Percentiles rank a stretch among this genome's conserved stretches.
These are phyloP conservation scores for Neurospora africana DNA, from an alignment of 495 filamentous ascomycete species.

Conservation along the genomic window DNA sequence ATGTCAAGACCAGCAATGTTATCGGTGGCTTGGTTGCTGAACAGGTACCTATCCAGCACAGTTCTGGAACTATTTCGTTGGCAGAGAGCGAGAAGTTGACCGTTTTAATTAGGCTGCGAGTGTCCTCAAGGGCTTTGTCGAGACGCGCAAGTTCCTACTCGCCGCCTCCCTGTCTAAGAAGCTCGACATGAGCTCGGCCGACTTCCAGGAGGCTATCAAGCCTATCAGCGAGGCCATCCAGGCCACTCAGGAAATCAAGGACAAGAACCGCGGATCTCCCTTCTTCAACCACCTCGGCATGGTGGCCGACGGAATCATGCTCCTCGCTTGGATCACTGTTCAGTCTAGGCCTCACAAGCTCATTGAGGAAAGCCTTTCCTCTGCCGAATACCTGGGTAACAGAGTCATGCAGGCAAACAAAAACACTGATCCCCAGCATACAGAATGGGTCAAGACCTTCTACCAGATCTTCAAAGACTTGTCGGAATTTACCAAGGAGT, in stretches of 20 bases:
- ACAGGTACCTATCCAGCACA: conserved; percentile 45
- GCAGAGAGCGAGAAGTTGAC: neutral
- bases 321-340: conserved; percentile 75
- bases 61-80: neutral
- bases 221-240: conserved; percentile 71
- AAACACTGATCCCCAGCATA: conserved; percentile 60
- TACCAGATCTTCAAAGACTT: conserved; percentile 79
- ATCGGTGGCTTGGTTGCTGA: conserved; percentile 70
- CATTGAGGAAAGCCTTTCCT: conserved; percentile 63
- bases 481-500: conserved; percentile 65
- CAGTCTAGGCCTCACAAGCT: conserved; percentile 71
- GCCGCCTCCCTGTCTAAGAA: conserved; percentile 88
- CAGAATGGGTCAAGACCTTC: conserved; percentile 80
- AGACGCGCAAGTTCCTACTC: conserved; percentile 76
- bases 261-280: conserved; percentile 60
- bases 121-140: conserved; percentile 51
- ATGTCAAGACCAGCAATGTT: conserved; percentile 63
- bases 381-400: conserved; percentile 86
- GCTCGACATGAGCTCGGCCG: conserved; percentile 58
- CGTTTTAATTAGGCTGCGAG: conserved; percentile 20
- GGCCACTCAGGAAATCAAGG: conserved; percentile 63
- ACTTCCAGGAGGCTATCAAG: conserved; percentile 50
- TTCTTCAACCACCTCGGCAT: conserved; percentile 70
- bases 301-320: conserved; percentile 79
- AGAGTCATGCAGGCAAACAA: conserved; percentile 80